Evolutionary conservation across 805 yeast genomes (phyloP).

Genomic region (Lipomyces japonicus): DNA sequence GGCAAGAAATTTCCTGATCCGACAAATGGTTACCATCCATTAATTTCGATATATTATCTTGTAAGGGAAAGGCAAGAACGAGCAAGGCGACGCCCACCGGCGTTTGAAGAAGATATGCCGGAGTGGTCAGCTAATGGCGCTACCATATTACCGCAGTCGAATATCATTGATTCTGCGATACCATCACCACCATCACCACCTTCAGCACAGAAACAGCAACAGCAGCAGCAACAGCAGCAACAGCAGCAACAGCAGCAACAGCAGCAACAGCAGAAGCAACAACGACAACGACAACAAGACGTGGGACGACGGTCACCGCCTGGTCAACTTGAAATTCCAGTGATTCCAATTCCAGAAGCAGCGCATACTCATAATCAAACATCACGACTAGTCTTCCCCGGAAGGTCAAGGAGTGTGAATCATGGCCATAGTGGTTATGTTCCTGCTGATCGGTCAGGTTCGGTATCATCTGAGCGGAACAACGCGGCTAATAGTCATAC

Average conservation of each 20-base stretch:
- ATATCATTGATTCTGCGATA: background rate
- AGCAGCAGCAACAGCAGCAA: background rate
- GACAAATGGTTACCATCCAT: conserved; percentile 81
- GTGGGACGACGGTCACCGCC: background rate
- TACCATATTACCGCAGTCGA: conserved; percentile 1
- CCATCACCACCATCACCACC: background rate
- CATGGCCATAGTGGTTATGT: conserved; percentile 23
- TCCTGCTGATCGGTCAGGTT: conserved; percentile 12
- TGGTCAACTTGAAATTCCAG: conserved; percentile 19
- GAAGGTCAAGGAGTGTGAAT: conserved; percentile 25
- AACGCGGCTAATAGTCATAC: conserved; percentile 7
- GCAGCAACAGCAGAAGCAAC: background rate
- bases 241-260: background rate
- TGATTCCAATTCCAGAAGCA: conserved; percentile 26
- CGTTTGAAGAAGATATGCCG: conserved; percentile 10
- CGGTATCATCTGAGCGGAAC: conserved; percentile 10
- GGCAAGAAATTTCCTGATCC: conserved; percentile 57
- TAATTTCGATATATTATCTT: conserved; percentile 78
- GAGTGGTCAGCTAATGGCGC: conserved; percentile 2
- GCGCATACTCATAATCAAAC: conserved; percentile 26
- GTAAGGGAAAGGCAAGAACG: conserved; percentile 56
- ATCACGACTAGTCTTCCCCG: conserved; percentile 21
- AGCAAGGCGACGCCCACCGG: conserved; percentile 21
- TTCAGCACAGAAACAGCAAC: background rate
- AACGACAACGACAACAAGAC: background rate